Conservation (phyloP, 2,329 filamentous ascomycete species). For the Bipolaris bicolor region DNA sequence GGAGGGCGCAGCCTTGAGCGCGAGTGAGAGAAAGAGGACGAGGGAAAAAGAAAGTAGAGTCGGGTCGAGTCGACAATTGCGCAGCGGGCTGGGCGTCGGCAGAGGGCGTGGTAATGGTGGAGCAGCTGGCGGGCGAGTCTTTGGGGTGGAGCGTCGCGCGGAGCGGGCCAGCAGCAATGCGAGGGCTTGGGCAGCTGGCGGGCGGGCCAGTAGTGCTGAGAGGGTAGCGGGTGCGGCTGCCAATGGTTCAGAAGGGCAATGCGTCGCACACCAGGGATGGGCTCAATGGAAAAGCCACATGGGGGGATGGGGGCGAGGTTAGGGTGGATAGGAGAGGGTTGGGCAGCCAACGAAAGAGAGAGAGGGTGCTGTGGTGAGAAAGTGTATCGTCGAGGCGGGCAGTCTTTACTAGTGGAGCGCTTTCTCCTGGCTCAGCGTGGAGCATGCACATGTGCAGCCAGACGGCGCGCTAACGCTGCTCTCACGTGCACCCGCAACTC, state of each 20-base stretch:
- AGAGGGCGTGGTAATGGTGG: slow-evolving; percentile 6
- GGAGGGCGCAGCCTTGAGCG: slow-evolving; percentile 5
- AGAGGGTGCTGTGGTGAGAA: slow-evolving; percentile 17
- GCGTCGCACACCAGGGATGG: slow-evolving; percentile 14
- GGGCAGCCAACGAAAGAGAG: slow-evolving; percentile 13
- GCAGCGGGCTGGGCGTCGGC: slow-evolving; percentile 9
- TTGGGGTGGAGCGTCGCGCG: slow-evolving; percentile 9
- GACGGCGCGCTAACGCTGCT: slow-evolving; percentile 22
- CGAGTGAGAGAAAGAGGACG: background rate
- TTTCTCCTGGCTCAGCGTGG: slow-evolving; percentile 16
- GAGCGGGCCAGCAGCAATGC: slow-evolving; percentile 23
- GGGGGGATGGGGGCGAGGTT: background rate
- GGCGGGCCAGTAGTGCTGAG: slow-evolving; percentile 20
- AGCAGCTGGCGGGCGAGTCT: background rate
- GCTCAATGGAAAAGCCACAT: slow-evolving; percentile 17
- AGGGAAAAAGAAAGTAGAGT: background rate
- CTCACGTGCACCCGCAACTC: slow-evolving; percentile 22
- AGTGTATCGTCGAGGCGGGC: slow-evolving; percentile 12
- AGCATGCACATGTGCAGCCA: slow-evolving; percentile 8
- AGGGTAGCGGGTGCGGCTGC: slow-evolving; percentile 17
- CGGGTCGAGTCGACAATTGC: no score
- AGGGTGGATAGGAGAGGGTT: slow-evolving; percentile 12
- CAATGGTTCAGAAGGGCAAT: slow-evolving; percentile 19
- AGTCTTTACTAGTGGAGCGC: slow-evolving; percentile 21
- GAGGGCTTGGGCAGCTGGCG: slow-evolving; percentile 17